Conservation (phyloP, 345 rosid species). For the Aquilaria malaccensis region DNA sequence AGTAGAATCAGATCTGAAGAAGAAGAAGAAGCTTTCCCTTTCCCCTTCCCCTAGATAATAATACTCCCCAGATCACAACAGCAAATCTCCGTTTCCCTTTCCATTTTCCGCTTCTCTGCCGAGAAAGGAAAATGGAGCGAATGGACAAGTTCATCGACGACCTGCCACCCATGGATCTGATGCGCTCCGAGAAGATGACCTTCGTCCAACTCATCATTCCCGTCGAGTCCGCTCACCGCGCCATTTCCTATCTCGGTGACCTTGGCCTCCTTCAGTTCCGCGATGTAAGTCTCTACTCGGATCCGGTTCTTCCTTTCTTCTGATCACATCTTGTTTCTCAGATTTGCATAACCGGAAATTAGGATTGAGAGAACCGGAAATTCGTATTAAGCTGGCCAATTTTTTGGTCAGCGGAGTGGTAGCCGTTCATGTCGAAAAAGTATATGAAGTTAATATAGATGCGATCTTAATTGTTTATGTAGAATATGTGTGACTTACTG, state of each 20-base stretch:
- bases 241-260: conserved; percentile 73
- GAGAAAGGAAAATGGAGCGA: conserved; percentile 17
- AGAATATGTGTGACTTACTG: not conserved
- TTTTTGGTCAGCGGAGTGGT: not conserved
- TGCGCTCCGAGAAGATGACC: conserved; percentile 96
- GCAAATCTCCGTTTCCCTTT: conserved; percentile 12
- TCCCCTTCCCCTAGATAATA: not conserved
- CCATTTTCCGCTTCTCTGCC: conserved; percentile 17
- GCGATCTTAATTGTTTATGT: not conserved
- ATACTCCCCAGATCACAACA: not conserved
- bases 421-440: not conserved
- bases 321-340: not conserved
- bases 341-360: not conserved
- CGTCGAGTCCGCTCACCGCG: conserved; percentile 84
- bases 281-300: conserved; percentile 54
- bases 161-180: conserved; percentile 92
- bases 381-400: not conserved
- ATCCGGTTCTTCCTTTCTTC: conserved; percentile 24
- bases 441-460: not conserved
- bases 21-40: not conserved
- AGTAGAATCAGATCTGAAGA: too few species aligned
- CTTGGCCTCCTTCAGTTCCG: conserved; percentile 76
- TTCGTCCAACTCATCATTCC: conserved; percentile 95
- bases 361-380: conserved; percentile 1
- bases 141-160: conserved; percentile 61